phyloP scores from a whole-genome alignment of 2,329 filamentous ascomycete genomes.

The Claviceps pusilla region DNA sequence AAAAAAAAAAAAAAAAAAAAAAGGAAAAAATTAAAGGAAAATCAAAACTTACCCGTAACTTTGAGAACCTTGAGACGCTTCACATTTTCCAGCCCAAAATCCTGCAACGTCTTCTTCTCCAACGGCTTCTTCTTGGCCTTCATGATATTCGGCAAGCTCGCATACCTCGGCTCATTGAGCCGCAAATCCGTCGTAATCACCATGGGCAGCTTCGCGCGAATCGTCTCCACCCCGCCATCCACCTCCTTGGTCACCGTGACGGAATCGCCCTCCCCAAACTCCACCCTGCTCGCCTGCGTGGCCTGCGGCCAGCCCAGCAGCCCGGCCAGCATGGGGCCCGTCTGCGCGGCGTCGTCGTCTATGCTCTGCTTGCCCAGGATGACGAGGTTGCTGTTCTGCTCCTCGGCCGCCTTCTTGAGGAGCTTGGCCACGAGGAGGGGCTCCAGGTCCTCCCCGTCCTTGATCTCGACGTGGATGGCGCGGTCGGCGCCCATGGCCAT shows the following conservation, averaged over 20 bases:
- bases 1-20: not conserved
- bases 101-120: constrained; percentile 75
- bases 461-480: constrained; percentile 69
- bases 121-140: constrained; percentile 99
- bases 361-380: constrained; percentile 96
- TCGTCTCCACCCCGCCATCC: constrained; percentile 85
- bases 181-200: constrained; percentile 89
- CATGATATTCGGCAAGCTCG: constrained; percentile 96
- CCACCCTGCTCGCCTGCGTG: constrained; percentile 77
- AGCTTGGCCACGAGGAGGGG: constrained; percentile 88
- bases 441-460: constrained; percentile 64
- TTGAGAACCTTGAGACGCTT: constrained; percentile 77
- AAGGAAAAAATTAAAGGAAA: too few relatives aligned
- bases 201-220: constrained; percentile 74
- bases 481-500: constrained; percentile 99
- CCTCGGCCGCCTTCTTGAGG: constrained; percentile 61
- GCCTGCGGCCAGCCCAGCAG: constrained; percentile 87
- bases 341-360: constrained; percentile 90
- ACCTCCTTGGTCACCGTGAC: constrained; percentile 81
- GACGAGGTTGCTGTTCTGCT: constrained; percentile 80
- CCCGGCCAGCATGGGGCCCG: constrained; percentile 93
- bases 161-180: constrained; percentile 89
- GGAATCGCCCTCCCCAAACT: constrained; percentile 53
- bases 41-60: constrained; percentile 52
- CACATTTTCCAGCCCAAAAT: constrained; percentile 63